phyloP scores from a whole-genome alignment of 2,329 filamentous ascomycete genomes.

The Knufia fluminis region DNA sequence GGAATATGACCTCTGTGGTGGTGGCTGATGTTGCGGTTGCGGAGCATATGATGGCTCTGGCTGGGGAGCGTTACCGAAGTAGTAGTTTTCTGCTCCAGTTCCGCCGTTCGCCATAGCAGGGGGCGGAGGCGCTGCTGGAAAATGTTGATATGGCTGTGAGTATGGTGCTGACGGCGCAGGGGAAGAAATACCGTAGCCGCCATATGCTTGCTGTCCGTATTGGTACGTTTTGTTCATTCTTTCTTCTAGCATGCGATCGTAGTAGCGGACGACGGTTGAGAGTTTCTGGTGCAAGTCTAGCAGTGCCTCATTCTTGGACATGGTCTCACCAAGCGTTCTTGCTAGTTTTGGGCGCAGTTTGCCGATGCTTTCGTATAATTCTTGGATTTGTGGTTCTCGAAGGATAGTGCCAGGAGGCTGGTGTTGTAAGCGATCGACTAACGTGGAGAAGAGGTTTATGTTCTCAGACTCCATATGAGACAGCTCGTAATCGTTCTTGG shows the following conservation, averaged over 20 bases:
- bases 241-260: conserved; percentile 96
- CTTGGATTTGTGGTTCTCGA: conserved; percentile 95
- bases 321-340: conserved; percentile 92
- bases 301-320: conserved; percentile 98
- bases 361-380: conserved; percentile 96
- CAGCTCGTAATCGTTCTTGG: conserved; percentile 90
- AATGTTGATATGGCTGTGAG: conserved; percentile 33
- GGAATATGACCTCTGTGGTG: conserved; percentile 9
- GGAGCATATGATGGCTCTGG: conserved; percentile 38
- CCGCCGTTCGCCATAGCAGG: conserved; percentile 22
- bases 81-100: conserved; percentile 67
- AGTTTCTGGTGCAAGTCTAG: conserved; percentile 91
- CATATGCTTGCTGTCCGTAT: conserved; percentile 61
- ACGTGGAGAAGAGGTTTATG: conserved; percentile 87
- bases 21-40: conserved; percentile 35
- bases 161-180: conserved; percentile 56
- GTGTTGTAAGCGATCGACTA: conserved; percentile 89
- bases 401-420: conserved; percentile 92
- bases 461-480: conserved; percentile 92
- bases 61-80: conserved; percentile 54
- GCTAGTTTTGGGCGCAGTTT: conserved; percentile 85
- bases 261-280: conserved; percentile 92
- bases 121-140: conserved; percentile 40
- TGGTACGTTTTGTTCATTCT: conserved; percentile 79
- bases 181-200: conserved; percentile 27